These are phyloP conservation scores for Fusarium humuli DNA, from an alignment of 2,329 filamentous ascomycete species.

Conservation along the genomic window DNA sequence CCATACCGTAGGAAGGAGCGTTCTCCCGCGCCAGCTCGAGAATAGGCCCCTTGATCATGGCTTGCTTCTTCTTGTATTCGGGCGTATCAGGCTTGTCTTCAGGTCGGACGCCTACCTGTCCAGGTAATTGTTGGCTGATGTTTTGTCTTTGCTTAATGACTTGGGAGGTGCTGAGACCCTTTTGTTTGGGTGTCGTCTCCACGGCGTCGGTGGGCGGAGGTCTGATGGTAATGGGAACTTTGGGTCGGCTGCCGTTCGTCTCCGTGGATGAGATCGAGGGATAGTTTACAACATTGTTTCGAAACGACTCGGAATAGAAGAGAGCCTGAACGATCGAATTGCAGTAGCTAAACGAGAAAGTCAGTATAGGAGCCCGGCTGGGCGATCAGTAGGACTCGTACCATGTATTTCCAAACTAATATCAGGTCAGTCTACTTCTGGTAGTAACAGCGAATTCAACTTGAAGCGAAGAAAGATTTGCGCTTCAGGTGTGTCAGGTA, in stretches of 20 bases:
- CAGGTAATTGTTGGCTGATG: constrained; percentile 66
- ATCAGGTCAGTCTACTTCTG: constrained; percentile 51
- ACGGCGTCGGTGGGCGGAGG: constrained; percentile 62
- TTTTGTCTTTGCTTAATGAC: constrained; percentile 67
- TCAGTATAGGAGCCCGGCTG: constrained; percentile 33
- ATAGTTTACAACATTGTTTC: constrained; percentile 93
- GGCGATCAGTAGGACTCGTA: constrained; percentile 59
- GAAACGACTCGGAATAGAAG: constrained; percentile 94
- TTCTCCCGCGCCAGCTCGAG: constrained; percentile 87
- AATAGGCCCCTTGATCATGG: constrained; percentile 87
- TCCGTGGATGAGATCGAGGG: constrained; percentile 78
- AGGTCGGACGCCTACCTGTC: constrained; percentile 70
- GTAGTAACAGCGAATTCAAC: not conserved
- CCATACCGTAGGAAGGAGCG: constrained; percentile 85
- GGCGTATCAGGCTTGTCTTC: constrained; percentile 96
- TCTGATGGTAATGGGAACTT: constrained; percentile 71
- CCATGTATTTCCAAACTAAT: constrained; percentile 97
- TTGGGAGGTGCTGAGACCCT: constrained; percentile 66
- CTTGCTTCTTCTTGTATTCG: constrained; percentile 98
- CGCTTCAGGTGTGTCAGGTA: constrained; percentile 4
- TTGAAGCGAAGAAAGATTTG: not conserved
- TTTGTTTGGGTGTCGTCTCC: constrained; percentile 57
- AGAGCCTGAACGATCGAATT: constrained; percentile 98
- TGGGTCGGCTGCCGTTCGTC: constrained; percentile 69
- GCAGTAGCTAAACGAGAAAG: constrained; percentile 77